Base-by-base conservation (phyloP, 169 alveolate genomes). In the Plasmodium sp. region DNA sequence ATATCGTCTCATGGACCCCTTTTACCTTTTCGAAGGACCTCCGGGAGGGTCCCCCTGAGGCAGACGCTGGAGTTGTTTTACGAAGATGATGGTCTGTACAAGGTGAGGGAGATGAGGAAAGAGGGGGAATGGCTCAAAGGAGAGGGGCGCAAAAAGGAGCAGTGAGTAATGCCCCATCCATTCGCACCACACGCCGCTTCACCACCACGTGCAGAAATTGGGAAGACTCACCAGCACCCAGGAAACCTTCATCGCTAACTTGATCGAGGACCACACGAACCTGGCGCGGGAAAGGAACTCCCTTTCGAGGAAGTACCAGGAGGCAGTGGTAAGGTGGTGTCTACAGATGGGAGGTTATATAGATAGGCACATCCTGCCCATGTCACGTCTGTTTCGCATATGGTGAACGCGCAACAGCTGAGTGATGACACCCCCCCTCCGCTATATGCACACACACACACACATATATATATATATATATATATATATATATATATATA, bases 301-400 rank as follows among this genome's bases (percentile, higher is more conserved):
- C 10, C 67, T 62, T 67, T 88, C 90, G 48, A 88, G 54, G 51
- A 88, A 88, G 34, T 88, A 88, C 36, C 73, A 88, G 22, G 94
- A 88, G 83, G 94, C 94, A 36, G 94, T 88, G 94, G 94, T 88
- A 79, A 39, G 22, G 22, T 16, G 12, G 62, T 2, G 2, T 51
- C 0, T 51, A 3, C 9, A 51, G 62, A 16, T 18, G 62, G 22
- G 62, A 51, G 27, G 3, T 16, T 14, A 18, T 16, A 7, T 51
- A 51, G 27, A 51, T 51, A 51, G 16, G 62, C 5, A 51, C 62
- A 51, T 16, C 22, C 3, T 0, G 3, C 6, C 62, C 62, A 51
- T 51, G 22, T 51, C 22, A 51, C 62, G 62, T 83, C 14, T 83
- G 62, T 41, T 73, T 22, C 71, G 3, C 39, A 22, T 36, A 18